Conservation (phyloP, 176 grass and related monocot genomes). For the Phyllostachys edulis region DNA sequence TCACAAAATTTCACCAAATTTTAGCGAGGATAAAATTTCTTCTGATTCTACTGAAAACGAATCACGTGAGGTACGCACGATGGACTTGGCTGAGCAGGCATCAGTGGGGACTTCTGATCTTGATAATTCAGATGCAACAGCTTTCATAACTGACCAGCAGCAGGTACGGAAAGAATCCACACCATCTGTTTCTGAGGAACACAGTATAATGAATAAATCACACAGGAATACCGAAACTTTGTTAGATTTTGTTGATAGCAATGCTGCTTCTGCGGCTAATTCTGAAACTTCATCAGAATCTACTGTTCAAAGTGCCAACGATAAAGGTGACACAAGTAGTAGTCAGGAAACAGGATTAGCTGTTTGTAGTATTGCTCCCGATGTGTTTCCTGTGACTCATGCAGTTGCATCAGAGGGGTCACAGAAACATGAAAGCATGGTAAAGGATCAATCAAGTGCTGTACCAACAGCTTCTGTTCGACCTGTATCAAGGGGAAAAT, state of each 20-base stretch:
- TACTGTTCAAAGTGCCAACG: slow-evolving; percentile 30
- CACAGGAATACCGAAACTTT: slow-evolving; percentile 7
- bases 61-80: neutral
- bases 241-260: slow-evolving; percentile 17
- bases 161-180: slow-evolving; percentile 25
- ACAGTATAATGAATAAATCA: neutral
- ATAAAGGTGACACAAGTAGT: slow-evolving; percentile 33
- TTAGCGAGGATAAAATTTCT: slow-evolving; percentile 26
- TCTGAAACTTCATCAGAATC: slow-evolving; percentile 30
- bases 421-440: slow-evolving; percentile 42
- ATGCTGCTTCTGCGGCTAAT: neutral
- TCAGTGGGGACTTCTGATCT: neutral
- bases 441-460: slow-evolving; percentile 39
- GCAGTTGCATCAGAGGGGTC: slow-evolving; percentile 24
- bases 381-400: slow-evolving; percentile 2
- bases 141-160: slow-evolving; percentile 20
- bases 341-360: slow-evolving; percentile 23
- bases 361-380: slow-evolving; percentile 12
- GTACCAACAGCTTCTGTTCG: slow-evolving; percentile 17
- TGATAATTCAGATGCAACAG: slow-evolving; percentile 25
- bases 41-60: slow-evolving; percentile 34
- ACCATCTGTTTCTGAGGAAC: slow-evolving; percentile 29
- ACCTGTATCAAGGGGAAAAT: slow-evolving; percentile 63
- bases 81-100: slow-evolving; percentile 30
- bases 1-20: slow-evolving; percentile 10